phyloP scores from a whole-genome alignment of 306 rosid genomes.

The Leucaena leucocephala region DNA sequence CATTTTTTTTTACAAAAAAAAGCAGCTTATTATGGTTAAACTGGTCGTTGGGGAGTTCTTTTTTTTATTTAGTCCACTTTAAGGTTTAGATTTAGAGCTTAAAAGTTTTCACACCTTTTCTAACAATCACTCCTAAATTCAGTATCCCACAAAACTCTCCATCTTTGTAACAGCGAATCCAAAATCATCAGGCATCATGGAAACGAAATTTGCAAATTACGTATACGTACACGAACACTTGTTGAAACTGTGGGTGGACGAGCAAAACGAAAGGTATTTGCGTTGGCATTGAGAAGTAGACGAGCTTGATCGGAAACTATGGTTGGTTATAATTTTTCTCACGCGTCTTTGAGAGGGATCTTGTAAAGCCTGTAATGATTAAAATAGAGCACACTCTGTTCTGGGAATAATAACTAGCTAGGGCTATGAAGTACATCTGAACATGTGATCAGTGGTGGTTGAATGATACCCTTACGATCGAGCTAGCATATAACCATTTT shows the following conservation, averaged over 20 bases:
- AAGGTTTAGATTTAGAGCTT: too few species aligned
- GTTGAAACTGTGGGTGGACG: not conserved
- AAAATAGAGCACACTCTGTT: not conserved
- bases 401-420: conserved; percentile 1
- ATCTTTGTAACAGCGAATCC: too few species aligned
- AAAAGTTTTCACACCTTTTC: too few species aligned
- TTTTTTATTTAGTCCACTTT: too few species aligned
- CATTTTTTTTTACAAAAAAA: not conserved
- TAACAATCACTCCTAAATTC: not conserved
- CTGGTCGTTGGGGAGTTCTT: not conserved
- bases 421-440: not conserved
- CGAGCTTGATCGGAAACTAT: too few species aligned
- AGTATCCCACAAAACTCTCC: too few species aligned
- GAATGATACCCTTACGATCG: not conserved
- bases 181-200: too few species aligned
- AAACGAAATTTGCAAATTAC: too few species aligned
- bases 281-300: too few species aligned
- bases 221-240: too few species aligned
- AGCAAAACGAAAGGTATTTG: not conserved
- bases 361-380: not conserved
- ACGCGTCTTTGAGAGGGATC: not conserved
- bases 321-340: not conserved
- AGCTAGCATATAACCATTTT: not conserved
- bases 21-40: too few species aligned
- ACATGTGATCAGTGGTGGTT: not conserved